phyloP scores from a whole-genome alignment of 2,329 filamentous ascomycete genomes.

The Plectosphaerella cucumerina region DNA sequence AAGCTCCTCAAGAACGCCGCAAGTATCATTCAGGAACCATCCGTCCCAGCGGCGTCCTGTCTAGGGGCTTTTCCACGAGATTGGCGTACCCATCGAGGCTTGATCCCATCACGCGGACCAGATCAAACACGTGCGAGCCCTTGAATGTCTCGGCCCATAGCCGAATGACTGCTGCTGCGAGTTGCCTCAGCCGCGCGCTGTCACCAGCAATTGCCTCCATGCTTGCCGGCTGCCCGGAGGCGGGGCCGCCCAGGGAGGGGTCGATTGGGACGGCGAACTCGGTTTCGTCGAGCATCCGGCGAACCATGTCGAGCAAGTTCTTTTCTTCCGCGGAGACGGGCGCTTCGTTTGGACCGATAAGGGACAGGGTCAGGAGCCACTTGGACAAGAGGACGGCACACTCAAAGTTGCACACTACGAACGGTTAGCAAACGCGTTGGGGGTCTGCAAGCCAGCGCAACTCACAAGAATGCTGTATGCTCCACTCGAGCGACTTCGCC shows the following conservation, averaged over 20 bases:
- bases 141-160: conserved; percentile 61
- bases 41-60: conserved; percentile 38
- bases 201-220: conserved; percentile 43
- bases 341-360: conserved; percentile 45
- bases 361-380: conserved; percentile 54
- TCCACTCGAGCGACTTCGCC: conserved; percentile 59
- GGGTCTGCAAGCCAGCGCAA: conserved; percentile 6
- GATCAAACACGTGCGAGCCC: conserved; percentile 56
- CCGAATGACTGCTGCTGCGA: conserved; percentile 53
- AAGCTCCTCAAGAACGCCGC: too few relatives aligned
- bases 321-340: conserved; percentile 49
- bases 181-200: conserved; percentile 46
- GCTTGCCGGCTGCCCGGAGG: conserved; percentile 28
- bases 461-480: conserved; percentile 58
- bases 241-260: conserved; percentile 43
- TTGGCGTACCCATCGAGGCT: conserved; percentile 55
- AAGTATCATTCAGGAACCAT: conserved; percentile 15
- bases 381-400: conserved; percentile 58
- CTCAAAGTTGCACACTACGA: conserved; percentile 55
- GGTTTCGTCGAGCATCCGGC: conserved; percentile 57
- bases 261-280: conserved; percentile 59
- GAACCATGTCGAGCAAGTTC: conserved; percentile 50
- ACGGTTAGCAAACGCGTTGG: conserved; percentile 12
- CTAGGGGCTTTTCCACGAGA: conserved; percentile 49
- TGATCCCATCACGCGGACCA: conserved; percentile 53